A percentile compares a stretch with the other conserved stretches of the same genome.
Evolutionary conservation across 495 filamentous ascomycete species (phyloP).

Genomic region (Aspergillus olivimuriae): DNA sequence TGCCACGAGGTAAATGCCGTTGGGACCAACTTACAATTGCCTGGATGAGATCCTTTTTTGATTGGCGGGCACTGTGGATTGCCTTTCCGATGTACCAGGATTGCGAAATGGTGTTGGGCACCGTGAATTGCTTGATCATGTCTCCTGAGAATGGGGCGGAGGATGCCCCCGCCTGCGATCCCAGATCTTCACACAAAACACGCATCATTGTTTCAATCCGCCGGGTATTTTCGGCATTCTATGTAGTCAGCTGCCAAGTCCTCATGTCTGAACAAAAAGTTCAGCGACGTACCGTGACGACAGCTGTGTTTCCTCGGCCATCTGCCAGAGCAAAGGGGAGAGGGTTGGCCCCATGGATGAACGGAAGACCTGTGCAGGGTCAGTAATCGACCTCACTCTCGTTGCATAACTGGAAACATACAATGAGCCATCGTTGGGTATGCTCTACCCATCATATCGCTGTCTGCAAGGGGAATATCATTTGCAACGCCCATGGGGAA

Average conservation of each 20-base stretch:
- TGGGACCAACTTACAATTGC: constrained; percentile 41
- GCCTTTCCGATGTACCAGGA: constrained; percentile 41
- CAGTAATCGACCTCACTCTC: not conserved
- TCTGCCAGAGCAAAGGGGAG: constrained; percentile 28
- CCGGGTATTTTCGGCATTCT: constrained; percentile 24
- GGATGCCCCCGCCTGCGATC: constrained; percentile 17
- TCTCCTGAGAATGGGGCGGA: constrained; percentile 21
- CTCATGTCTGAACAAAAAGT: too few species aligned
- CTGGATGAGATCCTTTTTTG: constrained; percentile 45
- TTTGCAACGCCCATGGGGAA: constrained; percentile 21
- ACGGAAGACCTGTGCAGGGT: constrained; percentile 16
- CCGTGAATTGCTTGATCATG: constrained; percentile 21
- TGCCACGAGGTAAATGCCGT: not conserved
- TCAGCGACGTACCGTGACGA: constrained; percentile 17
- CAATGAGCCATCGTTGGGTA: constrained; percentile 25
- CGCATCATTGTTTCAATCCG: constrained; percentile 25
- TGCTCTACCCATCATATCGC: constrained; percentile 33
- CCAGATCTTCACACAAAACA: constrained; percentile 22
- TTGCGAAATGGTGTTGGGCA: constrained; percentile 33
- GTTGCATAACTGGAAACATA: constrained; percentile 8
- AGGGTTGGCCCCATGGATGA: constrained; percentile 20
- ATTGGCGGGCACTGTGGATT: constrained; percentile 37
- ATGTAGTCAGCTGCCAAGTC: not conserved
- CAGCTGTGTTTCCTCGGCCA: constrained; percentile 22
- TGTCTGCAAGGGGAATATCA: constrained; percentile 31